Conservation (phyloP, 345 rosid species). For the Hypericum androsaemum region DNA sequence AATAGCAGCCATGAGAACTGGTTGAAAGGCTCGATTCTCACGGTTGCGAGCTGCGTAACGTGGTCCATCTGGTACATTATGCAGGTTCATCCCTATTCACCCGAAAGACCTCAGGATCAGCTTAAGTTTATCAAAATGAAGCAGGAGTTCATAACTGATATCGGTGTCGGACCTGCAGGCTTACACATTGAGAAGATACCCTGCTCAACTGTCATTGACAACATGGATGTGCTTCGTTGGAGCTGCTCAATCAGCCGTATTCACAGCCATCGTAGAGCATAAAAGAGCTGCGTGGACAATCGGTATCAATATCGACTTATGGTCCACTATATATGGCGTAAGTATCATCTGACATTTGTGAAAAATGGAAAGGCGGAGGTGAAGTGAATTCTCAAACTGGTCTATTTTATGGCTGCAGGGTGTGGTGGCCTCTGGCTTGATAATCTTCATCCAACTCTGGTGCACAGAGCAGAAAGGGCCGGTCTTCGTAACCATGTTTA, state of each 20-base stretch:
- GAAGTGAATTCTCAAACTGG: not conserved
- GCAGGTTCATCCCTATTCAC: slow-evolving; percentile 44
- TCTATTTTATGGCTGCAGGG: slow-evolving; percentile 28
- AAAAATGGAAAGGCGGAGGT: not conserved
- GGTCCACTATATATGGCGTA: slow-evolving; percentile 54
- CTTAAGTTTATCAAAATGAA: too few relatives aligned
- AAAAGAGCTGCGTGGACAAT: slow-evolving; percentile 41
- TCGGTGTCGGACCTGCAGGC: slow-evolving; percentile 27
- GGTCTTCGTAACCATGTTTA: slow-evolving; percentile 57
- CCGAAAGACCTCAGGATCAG: too few relatives aligned
- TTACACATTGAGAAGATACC: slow-evolving; percentile 45
- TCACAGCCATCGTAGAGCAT: slow-evolving; percentile 35
- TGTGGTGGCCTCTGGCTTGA: slow-evolving; percentile 40
- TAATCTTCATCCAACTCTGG: slow-evolving; percentile 38
- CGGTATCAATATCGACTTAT: slow-evolving; percentile 43
- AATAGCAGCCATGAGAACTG: slow-evolving; percentile 31
- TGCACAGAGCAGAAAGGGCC: slow-evolving; percentile 53
- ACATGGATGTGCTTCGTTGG: slow-evolving; percentile 56
- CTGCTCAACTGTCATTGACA: slow-evolving; percentile 54
- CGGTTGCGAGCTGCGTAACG: slow-evolving; percentile 46
- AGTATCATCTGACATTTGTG: slow-evolving; percentile 7
- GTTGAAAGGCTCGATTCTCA: slow-evolving; percentile 54
- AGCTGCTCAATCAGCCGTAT: slow-evolving; percentile 53
- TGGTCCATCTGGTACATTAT: slow-evolving; percentile 59
- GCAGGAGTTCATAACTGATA: not conserved